These are phyloP conservation scores for Paralagenidium karlingii DNA, from an alignment of 352 stramenopile species.

Conservation along the genomic window DNA sequence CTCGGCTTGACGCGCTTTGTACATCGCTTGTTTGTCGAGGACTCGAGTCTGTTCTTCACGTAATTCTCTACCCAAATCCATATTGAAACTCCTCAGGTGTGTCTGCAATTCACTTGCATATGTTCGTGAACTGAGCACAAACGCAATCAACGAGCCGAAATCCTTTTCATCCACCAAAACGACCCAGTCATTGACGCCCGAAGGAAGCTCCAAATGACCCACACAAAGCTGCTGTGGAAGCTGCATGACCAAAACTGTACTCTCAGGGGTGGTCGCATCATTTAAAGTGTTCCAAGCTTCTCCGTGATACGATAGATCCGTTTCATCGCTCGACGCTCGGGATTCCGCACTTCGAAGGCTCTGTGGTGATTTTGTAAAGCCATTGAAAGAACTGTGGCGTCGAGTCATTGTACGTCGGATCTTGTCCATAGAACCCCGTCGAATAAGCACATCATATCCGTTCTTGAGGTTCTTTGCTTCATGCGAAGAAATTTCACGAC, in stretches of 20 bases:
- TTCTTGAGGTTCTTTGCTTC: no score
- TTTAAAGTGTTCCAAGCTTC: no score
- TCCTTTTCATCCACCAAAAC: constrained; percentile 77
- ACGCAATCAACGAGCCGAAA: constrained; percentile 68
- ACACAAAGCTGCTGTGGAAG: constrained; percentile 31
- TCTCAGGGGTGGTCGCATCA: neutral
- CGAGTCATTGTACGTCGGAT: no score
- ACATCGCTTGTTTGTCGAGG: constrained; percentile 7
- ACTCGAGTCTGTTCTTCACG: constrained; percentile 4
- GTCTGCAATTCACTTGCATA: constrained; percentile 61
- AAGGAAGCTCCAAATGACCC: constrained; percentile 58
- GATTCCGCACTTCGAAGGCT: no score
- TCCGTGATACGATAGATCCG: no score
- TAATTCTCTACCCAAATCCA: constrained; percentile 29
- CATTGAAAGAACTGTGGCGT: no score
- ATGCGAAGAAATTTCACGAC: no score
- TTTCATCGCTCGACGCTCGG: no score
- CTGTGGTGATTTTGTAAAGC: no score
- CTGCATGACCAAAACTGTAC: constrained; percentile 11
- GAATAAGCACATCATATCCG: no score
- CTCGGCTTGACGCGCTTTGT: constrained; percentile 22
- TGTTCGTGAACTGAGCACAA: constrained; percentile 54
- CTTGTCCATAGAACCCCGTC: no score
- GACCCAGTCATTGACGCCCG: constrained; percentile 59
- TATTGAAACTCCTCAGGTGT: constrained; percentile 42